phyloP scores from a whole-genome alignment of 192 early-diverging fungal genomes.

The Backusella tuberculispora region DNA sequence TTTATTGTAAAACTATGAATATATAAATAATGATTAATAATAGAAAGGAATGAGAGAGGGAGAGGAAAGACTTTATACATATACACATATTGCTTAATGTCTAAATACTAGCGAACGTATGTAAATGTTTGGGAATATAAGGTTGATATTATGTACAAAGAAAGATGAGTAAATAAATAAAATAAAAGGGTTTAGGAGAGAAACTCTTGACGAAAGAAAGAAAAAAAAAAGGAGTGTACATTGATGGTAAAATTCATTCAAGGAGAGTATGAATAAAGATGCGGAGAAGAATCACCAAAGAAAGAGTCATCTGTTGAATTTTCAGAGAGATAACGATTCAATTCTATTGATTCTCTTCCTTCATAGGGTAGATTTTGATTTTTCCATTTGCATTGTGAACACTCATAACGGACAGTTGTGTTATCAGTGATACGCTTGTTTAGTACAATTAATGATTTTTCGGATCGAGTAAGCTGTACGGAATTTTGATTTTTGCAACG shows the following conservation, averaged over 20 bases:
- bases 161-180: neutral
- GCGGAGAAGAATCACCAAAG: slow-evolving; percentile 3
- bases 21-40: neutral
- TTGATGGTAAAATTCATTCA: neutral
- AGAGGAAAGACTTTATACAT: neutral
- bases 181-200: neutral
- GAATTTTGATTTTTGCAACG: slow-evolving; percentile 38
- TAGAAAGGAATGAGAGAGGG: too few relatives aligned
- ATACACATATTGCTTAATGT: neutral
- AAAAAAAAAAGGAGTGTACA: neutral
- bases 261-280: neutral
- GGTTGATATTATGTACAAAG: neutral
- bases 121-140: neutral
- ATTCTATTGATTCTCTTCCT: slow-evolving; percentile 9
- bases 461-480: slow-evolving; percentile 41
- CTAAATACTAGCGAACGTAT: neutral
- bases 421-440: slow-evolving; percentile 39
- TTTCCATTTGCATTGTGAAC: slow-evolving; percentile 39
- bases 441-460: slow-evolving; percentile 38
- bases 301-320: neutral
- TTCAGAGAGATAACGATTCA: slow-evolving; percentile 18
- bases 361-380: slow-evolving; percentile 30
- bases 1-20: neutral
- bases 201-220: neutral
- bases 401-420: slow-evolving; percentile 42